phyloP scores from a whole-genome alignment of 371 early-diverging fungal species.

The Entomophthora muscae region DNA sequence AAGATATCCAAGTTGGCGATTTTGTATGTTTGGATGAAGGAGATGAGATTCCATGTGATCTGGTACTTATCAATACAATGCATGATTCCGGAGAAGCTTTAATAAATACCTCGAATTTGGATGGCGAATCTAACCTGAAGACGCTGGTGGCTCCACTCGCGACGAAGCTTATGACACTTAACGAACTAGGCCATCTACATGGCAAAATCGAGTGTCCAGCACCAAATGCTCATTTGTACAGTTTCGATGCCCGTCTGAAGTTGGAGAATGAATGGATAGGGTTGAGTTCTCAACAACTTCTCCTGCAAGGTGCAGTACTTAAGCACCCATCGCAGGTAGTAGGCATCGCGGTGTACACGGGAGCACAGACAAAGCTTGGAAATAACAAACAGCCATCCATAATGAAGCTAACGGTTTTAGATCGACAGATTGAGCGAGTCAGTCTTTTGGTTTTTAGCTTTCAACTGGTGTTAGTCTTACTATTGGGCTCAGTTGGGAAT shows the following conservation, averaged over 20 bases:
- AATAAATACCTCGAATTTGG: constrained; percentile 64
- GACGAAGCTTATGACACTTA: constrained; percentile 25
- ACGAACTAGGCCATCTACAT: constrained; percentile 24
- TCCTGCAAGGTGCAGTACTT: constrained; percentile 55
- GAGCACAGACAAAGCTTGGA: constrained; percentile 65
- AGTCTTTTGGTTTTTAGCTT: constrained; percentile 40
- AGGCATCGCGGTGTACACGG: constrained; percentile 62
- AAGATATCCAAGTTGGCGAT: constrained; percentile 56
- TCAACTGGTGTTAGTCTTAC: constrained; percentile 26
- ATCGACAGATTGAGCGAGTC: constrained; percentile 39
- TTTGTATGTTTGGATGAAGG: constrained; percentile 54
- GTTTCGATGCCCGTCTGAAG: constrained; percentile 36
- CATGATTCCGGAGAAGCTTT: constrained; percentile 43
- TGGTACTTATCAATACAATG: constrained; percentile 36
- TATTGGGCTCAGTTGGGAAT: constrained; percentile 16
- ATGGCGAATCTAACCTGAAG: constrained; percentile 74
- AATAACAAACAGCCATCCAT: constrained; percentile 46
- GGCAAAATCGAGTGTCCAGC: constrained; percentile 14
- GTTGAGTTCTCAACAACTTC: constrained; percentile 16
- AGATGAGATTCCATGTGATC: constrained; percentile 55
- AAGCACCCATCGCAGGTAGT: constrained; percentile 58
- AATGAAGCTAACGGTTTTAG: constrained; percentile 45
- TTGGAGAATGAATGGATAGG: constrained; percentile 14
- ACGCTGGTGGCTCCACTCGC: constrained; percentile 33
- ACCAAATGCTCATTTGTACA: constrained; percentile 42